Evolutionary conservation across 2,329 filamentous ascomycete genomes (phyloP), one percentile per base, ranked within the genome.

Genomic region (Delphinella strobiligena): DNA sequence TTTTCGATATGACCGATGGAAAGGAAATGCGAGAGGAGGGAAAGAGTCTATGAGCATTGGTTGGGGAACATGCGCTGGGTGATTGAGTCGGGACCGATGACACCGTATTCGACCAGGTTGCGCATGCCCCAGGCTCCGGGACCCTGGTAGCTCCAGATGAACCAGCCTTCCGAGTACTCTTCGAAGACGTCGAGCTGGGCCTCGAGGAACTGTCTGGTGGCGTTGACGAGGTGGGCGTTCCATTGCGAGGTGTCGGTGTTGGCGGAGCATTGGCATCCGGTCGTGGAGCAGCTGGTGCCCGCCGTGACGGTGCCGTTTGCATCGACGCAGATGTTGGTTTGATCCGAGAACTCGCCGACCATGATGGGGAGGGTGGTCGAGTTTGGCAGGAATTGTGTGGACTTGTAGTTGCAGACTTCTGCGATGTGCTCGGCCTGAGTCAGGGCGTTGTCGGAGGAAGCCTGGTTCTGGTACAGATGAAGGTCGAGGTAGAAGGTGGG

Each of bases 401-500:
- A 65, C 52, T 81, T 71, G 54, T 82, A 83, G 51, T 81, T 74
- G 54, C 65, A 68, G n/a, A 62, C 63, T 27, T 55, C 56, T 34
- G 50, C 45, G 30, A 67, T 59, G 47, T 68, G 64, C 16, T 60
- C 48, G 11, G 51, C 54, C 27, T 64, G 61, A 9, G 52, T 59
- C 34, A 61, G 54, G 4, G 45, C 40, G 9, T 57, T 53, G 42
- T 64, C 59, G 4, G 39, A 51, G 3, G 53, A 44, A 3, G 52
- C 57, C 43, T 62, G 61, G 41, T 66, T 60, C 47, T 67, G 63
- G 44, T 66, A 67, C 34, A 66, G 59, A 39, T 83, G 79, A 40
- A 78, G 75, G 51, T 83, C 79, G 45, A 83, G 58, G 32, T 72
- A 69, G 29, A 80, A 69, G 37, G 72, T 69, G 31, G 69, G 61